A percentile compares a stretch with the other conserved stretches of the same genome.
phyloP scores from a whole-genome alignment of 2,329 filamentous ascomycete genomes.

The Penicillium digitatum region DNA sequence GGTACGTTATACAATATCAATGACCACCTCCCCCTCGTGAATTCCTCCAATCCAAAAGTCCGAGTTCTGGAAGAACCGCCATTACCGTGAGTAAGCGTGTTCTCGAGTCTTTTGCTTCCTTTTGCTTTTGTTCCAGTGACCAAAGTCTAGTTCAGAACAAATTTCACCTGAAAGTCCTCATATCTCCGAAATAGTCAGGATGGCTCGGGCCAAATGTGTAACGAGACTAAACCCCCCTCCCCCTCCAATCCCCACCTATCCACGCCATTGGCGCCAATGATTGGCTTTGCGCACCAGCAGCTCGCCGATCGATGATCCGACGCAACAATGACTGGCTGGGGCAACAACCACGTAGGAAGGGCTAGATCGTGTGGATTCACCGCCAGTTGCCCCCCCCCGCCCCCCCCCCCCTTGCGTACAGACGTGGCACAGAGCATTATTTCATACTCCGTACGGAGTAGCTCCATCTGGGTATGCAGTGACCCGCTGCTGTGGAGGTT shows the following conservation, averaged over 20 bases:
- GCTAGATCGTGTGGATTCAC: slow-evolving; percentile 27
- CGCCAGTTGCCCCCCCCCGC: slow-evolving; percentile 23
- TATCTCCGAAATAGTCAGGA: slow-evolving; percentile 13
- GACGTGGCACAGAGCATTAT: slow-evolving; percentile 18
- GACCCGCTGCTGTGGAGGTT: background rate
- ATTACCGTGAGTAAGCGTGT: slow-evolving; percentile 4
- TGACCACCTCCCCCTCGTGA: background rate
- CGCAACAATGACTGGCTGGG: slow-evolving; percentile 24
- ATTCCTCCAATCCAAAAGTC: background rate
- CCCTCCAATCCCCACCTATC: too few species aligned
- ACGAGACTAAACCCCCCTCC: slow-evolving; percentile 14
- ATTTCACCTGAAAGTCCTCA: background rate
- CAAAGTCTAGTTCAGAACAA: background rate
- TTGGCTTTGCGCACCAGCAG: slow-evolving; percentile 14
- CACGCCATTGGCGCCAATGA: background rate
- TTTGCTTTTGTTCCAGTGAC: background rate
- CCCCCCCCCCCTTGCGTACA: slow-evolving; percentile 23
- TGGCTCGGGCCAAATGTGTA: slow-evolving; percentile 22
- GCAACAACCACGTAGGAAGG: slow-evolving; percentile 24
- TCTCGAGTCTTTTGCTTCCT: background rate
- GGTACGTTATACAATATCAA: background rate
- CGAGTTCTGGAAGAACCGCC: background rate
- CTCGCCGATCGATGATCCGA: slow-evolving; percentile 28
- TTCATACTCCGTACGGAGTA: background rate
- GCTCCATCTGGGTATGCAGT: slow-evolving; percentile 1